Base-by-base conservation (phyloP, 768 basidiomycete species). In the Pleurotus djamor region DNA sequence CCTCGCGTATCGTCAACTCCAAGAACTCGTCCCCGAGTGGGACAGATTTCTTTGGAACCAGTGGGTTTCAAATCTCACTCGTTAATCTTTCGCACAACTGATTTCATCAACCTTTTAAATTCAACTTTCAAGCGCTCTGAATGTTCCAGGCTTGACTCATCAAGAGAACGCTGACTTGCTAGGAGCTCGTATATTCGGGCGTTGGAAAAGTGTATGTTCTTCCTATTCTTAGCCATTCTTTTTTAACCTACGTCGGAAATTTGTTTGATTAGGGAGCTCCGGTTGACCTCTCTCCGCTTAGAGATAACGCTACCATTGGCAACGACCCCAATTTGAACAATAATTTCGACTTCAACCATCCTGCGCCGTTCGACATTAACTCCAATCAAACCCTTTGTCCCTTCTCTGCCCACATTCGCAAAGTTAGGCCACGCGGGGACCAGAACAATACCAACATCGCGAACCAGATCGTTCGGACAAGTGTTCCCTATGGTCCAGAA, bases 261-360 rank as follows among this genome's bases (percentile, higher is more conserved):
- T 12, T 10, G n/a, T 21, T 38, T 8, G 28, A 44, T 9, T 44
- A 56, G 54, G 54, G 54, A 3, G 35, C 54, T 5, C 54, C 54
- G 41, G 10, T 56, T 44, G 54, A 56, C 32, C 36, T 56, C 21
- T 17, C 54, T 8, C 54, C 54, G 17, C 21, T 32, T 10, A 17
- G 5, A 9, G 54, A 56, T 14, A 32, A 43, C 9, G 28, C 54
- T 0, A 34, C 54, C 16, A 41, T 56, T 33, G 54, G 54, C 21
- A 16, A 16, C 2, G 41, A 56, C 17, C 54, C 41, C 33, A 43
- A 16, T n/a, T 16, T n/a, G 7, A 56, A 56, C 54, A 56, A 56
- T 21, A 44, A 56, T 34, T 56, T 56, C 38, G 54, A 56, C 28
- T 56, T 56, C 54, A 44, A 56, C 16, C 54, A 56, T 41, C 54